A percentile compares a stretch with the other conserved stretches of the same genome.
Conservation (phyloP, 176 grass and related monocot genomes). For the Hsuehochloa calcarea region DNA sequence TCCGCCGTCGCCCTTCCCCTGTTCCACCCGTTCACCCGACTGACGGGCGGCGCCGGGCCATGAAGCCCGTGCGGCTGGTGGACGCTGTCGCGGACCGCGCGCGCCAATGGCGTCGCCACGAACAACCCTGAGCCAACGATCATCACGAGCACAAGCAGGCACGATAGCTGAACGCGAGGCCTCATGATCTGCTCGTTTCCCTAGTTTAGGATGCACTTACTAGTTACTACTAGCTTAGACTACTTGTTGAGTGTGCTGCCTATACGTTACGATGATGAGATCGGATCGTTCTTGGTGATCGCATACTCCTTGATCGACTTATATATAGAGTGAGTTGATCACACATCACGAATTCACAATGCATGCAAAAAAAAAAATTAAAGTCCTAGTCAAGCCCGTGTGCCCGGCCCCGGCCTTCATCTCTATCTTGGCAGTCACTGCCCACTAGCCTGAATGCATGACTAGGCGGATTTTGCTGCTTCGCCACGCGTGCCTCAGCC, state of each 20-base stretch:
- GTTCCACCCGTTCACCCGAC: background rate
- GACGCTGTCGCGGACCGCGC: background rate
- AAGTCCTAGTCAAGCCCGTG: too few relatives aligned
- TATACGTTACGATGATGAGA: background rate
- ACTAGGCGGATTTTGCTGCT: background rate
- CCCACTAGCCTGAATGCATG: background rate
- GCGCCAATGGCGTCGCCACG: background rate
- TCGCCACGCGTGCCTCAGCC: background rate
- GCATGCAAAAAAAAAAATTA: background rate
- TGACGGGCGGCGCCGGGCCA: background rate
- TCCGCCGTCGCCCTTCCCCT: background rate
- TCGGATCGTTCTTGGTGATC: background rate
- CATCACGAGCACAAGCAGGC: constrained; percentile 3
- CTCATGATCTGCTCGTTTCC: background rate
- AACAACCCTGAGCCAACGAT: background rate
- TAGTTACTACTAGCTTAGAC: background rate
- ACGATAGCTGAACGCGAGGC: background rate
- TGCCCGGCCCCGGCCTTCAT: background rate
- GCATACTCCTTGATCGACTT: background rate
- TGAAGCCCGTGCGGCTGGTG: background rate
- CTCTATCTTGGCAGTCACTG: background rate
- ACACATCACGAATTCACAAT: background rate
- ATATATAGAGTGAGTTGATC: background rate
- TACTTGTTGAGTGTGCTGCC: background rate
- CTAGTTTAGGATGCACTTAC: background rate